phyloP scores from a whole-genome alignment of 1,284 basidiomycete species.

The Leccinum griseonigrum region DNA sequence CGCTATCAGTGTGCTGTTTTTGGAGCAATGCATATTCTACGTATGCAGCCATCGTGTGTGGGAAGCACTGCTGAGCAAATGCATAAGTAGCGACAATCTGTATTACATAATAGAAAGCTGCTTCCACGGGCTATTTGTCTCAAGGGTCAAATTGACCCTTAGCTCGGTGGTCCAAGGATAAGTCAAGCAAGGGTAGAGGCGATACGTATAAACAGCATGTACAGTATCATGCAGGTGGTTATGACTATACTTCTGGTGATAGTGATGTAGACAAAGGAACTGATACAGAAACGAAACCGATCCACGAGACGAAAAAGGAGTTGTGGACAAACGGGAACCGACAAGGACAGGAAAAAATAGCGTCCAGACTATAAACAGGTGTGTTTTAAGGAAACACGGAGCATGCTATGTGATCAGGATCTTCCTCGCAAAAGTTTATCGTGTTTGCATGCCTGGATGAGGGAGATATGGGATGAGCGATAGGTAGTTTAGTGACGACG shows the following conservation, averaged over 20 bases:
- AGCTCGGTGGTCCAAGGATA: too few relatives aligned
- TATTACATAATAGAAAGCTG: too few relatives aligned
- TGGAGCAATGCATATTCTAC: too few relatives aligned
- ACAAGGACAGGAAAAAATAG: conserved; percentile 1
- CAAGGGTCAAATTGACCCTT: too few relatives aligned
- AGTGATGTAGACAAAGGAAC: conserved; percentile 23
- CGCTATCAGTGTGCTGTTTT: too few relatives aligned
- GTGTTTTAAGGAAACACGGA: not conserved
- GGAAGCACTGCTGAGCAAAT: too few relatives aligned
- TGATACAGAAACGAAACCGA: conserved; percentile 24
- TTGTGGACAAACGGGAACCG: not conserved
- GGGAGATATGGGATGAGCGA: conserved; percentile 30
- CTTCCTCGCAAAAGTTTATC: conserved; percentile 29
- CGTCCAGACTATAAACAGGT: not conserved
- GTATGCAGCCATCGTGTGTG: too few relatives aligned
- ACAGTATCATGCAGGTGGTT: conserved; percentile 32
- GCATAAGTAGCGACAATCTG: too few relatives aligned
- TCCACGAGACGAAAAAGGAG: conserved; percentile 14
- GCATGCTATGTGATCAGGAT: conserved; percentile 17
- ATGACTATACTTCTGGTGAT: conserved; percentile 30
- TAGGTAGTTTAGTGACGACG: conserved; percentile 41
- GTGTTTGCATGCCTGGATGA: conserved; percentile 32
- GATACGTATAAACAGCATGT: conserved; percentile 33
- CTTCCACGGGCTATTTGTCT: too few relatives aligned
- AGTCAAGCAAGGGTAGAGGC: not conserved